phyloP scores from a whole-genome alignment of 495 filamentous ascomycete species.

The Poronia punctata region DNA sequence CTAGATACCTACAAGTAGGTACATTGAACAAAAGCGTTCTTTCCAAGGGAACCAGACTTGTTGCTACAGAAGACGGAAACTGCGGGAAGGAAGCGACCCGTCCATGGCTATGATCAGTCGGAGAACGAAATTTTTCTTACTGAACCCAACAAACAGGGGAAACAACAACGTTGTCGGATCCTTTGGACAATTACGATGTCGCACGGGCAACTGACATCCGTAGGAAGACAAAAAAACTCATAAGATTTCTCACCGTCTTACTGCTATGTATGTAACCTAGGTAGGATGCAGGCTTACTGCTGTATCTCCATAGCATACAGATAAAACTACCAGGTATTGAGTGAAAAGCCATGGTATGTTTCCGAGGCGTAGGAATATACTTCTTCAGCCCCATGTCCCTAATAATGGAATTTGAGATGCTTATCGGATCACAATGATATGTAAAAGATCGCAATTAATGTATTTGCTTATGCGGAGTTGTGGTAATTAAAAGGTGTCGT shows the following conservation, averaged over 20 bases:
- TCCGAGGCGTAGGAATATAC: no score
- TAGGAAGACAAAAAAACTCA: no score
- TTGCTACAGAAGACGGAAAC: no score
- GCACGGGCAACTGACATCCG: no score
- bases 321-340: no score
- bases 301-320: no score
- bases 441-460: neutral
- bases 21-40: neutral
- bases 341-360: no score
- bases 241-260: no score
- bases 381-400: no score
- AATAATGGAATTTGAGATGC: neutral
- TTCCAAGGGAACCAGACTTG: conserved; percentile 8
- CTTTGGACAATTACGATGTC: no score
- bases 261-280: no score
- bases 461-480: conserved; percentile 2
- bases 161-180: conserved; percentile 2
- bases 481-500: conserved; percentile 8
- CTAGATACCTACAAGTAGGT: neutral
- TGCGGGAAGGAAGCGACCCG: conserved; percentile 8
- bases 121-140: neutral
- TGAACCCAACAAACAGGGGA: conserved; percentile 2
- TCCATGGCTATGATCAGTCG: conserved; percentile 1
- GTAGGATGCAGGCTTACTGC: no score
- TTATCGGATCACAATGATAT: neutral